Conservation (phyloP, 306 rosid species). For the Mimosa bimucronata region DNA sequence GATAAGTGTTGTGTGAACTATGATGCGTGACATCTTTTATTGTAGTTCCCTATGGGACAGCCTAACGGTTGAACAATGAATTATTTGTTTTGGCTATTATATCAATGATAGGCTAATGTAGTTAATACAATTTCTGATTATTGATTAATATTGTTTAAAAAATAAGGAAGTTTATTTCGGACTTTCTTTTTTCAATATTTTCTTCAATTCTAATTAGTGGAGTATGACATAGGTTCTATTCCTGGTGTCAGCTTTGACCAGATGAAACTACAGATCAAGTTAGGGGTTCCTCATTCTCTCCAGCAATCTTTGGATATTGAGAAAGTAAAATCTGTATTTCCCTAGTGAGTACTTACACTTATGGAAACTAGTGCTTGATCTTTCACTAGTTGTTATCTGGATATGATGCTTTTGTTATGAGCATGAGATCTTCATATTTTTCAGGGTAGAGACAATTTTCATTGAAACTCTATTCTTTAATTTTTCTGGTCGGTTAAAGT, state of each 20-base stretch:
- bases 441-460: neutral
- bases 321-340: constrained; percentile 87
- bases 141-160: constrained; percentile 14
- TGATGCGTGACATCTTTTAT: neutral
- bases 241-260: constrained; percentile 86
- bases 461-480: neutral
- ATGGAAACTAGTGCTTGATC: constrained; percentile 4
- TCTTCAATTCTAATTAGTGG: constrained; percentile 32
- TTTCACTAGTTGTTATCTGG: neutral
- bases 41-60: neutral
- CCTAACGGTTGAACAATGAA: neutral
- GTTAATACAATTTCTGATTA: neutral
- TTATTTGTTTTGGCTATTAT: neutral
- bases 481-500: neutral
- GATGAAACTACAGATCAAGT: constrained; percentile 91
- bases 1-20: neutral
- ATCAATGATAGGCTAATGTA: neutral
- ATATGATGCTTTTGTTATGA: neutral
- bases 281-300: constrained; percentile 87
- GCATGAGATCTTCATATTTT: constrained; percentile 20
- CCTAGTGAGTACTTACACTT: constrained; percentile 70
- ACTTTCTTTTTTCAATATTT: constrained; percentile 18
- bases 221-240: constrained; percentile 68
- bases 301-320: constrained; percentile 76
- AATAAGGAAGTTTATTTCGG: neutral